Evolutionary conservation across 805 yeast species (phyloP), one percentile per base, ranked within the genome.

Genomic region (Yamadazyma ubonensis): DNA sequence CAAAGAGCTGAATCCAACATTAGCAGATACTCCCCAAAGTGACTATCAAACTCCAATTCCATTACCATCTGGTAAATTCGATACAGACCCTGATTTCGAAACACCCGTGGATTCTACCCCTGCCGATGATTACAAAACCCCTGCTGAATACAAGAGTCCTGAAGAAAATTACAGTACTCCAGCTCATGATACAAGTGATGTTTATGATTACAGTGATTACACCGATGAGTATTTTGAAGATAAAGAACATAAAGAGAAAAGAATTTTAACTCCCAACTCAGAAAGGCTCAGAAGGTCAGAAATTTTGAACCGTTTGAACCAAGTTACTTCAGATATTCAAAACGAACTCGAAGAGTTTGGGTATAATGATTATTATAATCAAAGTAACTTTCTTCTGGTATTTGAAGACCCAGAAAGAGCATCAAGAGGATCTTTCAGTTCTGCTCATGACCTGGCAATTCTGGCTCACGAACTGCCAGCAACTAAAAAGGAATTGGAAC

Each of bases 321-420:
- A 64, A 39, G 67, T 67, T 10, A 67, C 73, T 1, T 54, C 61
- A 10, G 70, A 63, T 39, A 61, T 65, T 10, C 60, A 62, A 41
- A 61, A 64, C 26, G 64, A 58, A 38, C 46, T 59, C 5, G 49
- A 41, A 33, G 40, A 39, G 36, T 54, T 44, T 38, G 55, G 44
- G 29, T 44, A 43, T 34, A 57, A 54, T 20, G 38, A 44, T 11
- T 32, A 32, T 8, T 21, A 18, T 12, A 32, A 21, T 16, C 26
- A 21, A 8, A 27, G 21, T 19, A 21, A 21, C 27, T 32, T 12
- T 21, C 12, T 32, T 7, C 27, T 21, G 27, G 35, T 21, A 5
- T 21, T 21, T 30, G 40, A 37, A 14, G 40, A 29, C 15, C 12
- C 9, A 37, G 30, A 29, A n/a, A 18, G 33, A 18, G 20, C 22